Percentiles rank a stretch among this genome's conserved stretches.
These are phyloP conservation scores for Ogataea methanolica DNA, from an alignment of 805 yeast genomes.

Conservation along the genomic window DNA sequence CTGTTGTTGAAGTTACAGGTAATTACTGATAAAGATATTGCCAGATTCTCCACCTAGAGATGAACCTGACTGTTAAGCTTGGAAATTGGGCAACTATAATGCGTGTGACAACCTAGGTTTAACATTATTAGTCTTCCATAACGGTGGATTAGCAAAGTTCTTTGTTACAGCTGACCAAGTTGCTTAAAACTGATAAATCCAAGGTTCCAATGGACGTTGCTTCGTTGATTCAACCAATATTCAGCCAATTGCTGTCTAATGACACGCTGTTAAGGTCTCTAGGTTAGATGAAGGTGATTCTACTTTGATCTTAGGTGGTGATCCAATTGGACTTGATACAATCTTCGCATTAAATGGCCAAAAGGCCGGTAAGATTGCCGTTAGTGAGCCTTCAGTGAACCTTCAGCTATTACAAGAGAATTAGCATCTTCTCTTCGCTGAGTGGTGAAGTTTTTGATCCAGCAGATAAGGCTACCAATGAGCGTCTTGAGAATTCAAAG, in stretches of 20 bases:
- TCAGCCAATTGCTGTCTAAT: constrained; percentile 53
- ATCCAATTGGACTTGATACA: constrained; percentile 59
- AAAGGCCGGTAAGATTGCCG: constrained; percentile 45
- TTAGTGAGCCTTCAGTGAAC: constrained; percentile 61
- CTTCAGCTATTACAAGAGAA: constrained; percentile 55
- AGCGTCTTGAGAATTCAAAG: constrained; percentile 29
- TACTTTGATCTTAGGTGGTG: constrained; percentile 52
- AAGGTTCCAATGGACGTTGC: constrained; percentile 47
- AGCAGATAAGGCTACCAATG: constrained; percentile 22
- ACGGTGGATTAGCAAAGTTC: constrained; percentile 48
- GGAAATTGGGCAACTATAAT: constrained; percentile 47
- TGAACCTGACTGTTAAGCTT: constrained; percentile 38
- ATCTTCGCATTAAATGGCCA: constrained; percentile 48
- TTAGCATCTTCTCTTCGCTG: constrained; percentile 44
- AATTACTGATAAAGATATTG: constrained; percentile 41
- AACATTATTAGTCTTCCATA: constrained; percentile 50
- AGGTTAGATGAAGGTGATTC: constrained; percentile 38
- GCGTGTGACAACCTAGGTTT: constrained; percentile 46
- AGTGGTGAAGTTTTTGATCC: constrained; percentile 39
- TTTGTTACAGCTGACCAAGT: constrained; percentile 37
- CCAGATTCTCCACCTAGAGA: constrained; percentile 12
- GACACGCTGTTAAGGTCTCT: constrained; percentile 53
- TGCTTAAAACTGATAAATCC: constrained; percentile 34
- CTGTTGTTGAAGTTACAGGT: constrained; percentile 41
- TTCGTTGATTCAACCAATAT: constrained; percentile 55